Evolutionary conservation across 169 alveolate species (phyloP).

Genomic region (Cryptosporidium sp.): DNA sequence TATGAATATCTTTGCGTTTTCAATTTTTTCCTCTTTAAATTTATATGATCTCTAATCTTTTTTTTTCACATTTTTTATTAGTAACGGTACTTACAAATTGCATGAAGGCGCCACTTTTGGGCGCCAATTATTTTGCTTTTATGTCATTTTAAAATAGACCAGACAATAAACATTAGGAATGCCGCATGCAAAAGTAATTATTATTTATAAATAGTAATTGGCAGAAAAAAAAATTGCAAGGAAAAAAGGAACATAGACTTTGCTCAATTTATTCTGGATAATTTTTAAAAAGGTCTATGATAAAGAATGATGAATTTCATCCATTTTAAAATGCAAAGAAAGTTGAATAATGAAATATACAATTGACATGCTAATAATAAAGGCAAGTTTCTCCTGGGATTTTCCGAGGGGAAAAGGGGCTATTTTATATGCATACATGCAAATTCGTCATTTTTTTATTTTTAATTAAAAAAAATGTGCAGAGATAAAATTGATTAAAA

Average conservation of each 20-base stretch:
- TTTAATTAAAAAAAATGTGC: not conserved
- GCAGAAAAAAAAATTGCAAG: not conserved
- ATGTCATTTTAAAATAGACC: not conserved
- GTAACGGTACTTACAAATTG: conserved; percentile 65
- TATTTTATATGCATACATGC: not conserved
- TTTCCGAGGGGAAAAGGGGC: not conserved
- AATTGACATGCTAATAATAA: not conserved
- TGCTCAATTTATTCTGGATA: no score
- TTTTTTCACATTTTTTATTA: not conserved
- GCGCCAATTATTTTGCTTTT: not conserved
- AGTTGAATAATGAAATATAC: no score
- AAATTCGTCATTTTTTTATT: not conserved
- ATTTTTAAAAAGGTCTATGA: no score
- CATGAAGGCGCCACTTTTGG: conserved; percentile 40
- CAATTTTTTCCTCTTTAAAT: not conserved
- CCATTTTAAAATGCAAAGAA: not conserved
- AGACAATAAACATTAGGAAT: not conserved
- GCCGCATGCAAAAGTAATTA: not conserved
- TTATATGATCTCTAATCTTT: conserved; percentile 26
- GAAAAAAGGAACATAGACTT: no score
- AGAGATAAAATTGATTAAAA: no score
- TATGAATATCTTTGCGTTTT: not conserved
- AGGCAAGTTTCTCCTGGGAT: not conserved
- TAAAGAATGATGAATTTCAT: no score
- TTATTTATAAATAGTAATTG: not conserved